These are phyloP conservation scores for Mitragyna speciosa DNA, from an alignment of 257 asterid species.

Conservation along the genomic window DNA sequence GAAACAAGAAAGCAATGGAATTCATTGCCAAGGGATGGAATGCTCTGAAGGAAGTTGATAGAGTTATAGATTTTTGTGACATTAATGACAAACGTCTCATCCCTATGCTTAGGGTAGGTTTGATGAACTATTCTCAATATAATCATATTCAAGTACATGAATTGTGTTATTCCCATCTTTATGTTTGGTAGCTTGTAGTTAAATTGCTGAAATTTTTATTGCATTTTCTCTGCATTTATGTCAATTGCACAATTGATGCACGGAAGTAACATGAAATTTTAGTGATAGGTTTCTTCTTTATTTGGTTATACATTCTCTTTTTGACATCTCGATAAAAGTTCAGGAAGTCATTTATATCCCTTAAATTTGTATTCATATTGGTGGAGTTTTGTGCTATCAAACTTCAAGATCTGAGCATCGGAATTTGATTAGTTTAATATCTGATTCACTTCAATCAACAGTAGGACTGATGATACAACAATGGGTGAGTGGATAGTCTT, in stretches of 20 bases:
- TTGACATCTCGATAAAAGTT: not conserved
- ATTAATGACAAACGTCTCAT: slow-evolving; percentile 77
- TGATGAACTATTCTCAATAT: slow-evolving; percentile 1
- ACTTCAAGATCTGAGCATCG: not conserved
- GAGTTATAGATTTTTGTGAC: slow-evolving; percentile 87
- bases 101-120: slow-evolving; percentile 66
- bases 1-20: slow-evolving; percentile 89
- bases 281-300: not conserved
- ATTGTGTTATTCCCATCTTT: not conserved
- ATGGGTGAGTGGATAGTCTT: not conserved
- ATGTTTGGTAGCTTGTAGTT: not conserved
- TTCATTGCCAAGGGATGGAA: slow-evolving; percentile 85
- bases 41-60: slow-evolving; percentile 85
- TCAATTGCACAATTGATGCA: not conserved
- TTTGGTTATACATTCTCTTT: not conserved
- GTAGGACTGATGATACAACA: not conserved
- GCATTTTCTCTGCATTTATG: not conserved
- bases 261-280: not conserved
- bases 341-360: not conserved
- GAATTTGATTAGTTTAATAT: not conserved
- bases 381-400: not conserved
- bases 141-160: not conserved
- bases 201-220: not conserved
- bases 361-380: not conserved
- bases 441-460: not conserved